A percentile compares a stretch with the other conserved stretches of the same genome.
These are phyloP conservation scores for Carex littledalei DNA, from an alignment of 176 grass and related monocot species.

Conservation along the genomic window DNA sequence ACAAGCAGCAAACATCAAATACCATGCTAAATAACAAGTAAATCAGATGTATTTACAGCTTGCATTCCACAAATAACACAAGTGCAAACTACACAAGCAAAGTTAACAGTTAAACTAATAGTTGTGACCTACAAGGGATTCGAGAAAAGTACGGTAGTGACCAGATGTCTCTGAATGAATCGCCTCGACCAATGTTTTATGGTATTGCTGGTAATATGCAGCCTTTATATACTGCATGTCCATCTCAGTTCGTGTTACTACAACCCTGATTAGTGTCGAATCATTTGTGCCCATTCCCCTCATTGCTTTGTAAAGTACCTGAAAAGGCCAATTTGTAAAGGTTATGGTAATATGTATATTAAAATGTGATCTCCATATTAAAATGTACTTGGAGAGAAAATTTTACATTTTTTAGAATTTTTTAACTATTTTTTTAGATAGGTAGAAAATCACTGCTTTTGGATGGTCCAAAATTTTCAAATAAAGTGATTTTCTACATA, in stretches of 20 bases:
- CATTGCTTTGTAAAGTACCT: slow-evolving; percentile 90
- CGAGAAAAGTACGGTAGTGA: slow-evolving; percentile 80
- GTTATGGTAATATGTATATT: neutral
- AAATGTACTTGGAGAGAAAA: no score
- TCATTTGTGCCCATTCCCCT: slow-evolving; percentile 88
- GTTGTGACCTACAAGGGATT: slow-evolving; percentile 62
- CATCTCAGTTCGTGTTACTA: slow-evolving; percentile 84
- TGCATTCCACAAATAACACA: neutral
- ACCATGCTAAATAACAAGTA: neutral
- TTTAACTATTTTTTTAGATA: no score
- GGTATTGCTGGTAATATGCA: slow-evolving; percentile 72
- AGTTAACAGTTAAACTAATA: slow-evolving; percentile 39
- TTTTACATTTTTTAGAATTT: no score
- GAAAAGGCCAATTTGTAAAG: slow-evolving; percentile 9
- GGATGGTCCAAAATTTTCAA: no score
- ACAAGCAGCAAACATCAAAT: slow-evolving; percentile 10
- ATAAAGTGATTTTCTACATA: no score
- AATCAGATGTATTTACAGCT: neutral
- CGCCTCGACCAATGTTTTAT: slow-evolving; percentile 58
- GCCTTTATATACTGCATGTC: slow-evolving; percentile 99
- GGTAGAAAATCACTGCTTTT: no score
- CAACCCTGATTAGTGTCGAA: slow-evolving; percentile 61
- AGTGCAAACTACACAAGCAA: neutral
- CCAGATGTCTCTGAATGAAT: slow-evolving; percentile 86
- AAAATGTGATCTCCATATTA: no score